Evolutionary conservation across 441 rosid genomes (phyloP), one percentile per base, ranked within the genome.

Genomic region (Adansonia gregorii): DNA sequence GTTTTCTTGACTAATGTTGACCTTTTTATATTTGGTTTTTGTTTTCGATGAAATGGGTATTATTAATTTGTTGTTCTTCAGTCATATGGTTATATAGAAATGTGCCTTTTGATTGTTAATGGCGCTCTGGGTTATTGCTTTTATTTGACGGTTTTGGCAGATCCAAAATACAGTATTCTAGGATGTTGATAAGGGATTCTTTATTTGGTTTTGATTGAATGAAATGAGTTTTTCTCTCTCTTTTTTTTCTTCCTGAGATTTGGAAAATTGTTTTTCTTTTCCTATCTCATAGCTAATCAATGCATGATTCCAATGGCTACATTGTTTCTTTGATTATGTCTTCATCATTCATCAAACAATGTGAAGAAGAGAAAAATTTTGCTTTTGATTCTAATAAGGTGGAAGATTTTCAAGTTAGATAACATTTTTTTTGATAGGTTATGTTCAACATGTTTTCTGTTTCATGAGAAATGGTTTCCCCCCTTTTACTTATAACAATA

Each of bases 81-180:
- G 41, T 76, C 67, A 48, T 75, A 55, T 75, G 71, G 14, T 75
- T 54, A 4, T 73, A 46, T 59, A 59, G 65, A 56, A 66, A 60
- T 73, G 75, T 15, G 61, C 4, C 20, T 24, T 24, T 24, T 27
- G 43, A 12, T 27, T 61, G 17, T 27, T 14, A 31, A 61, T 24
- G 17, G 66, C 17, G 39, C 12, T 61, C 43, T 61, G 20, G 12
- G 48, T 1, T 67, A 51, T 60, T 35, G 8, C 17, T 61, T 74
- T 68, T 77, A 59, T 76, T 9, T 52, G 43, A 3, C 63, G 75
- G 79, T 60, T 77, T 77, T 66, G 55, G 41, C 35, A 56, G 81
- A 85, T 82, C 79, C 74, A 39, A 55, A 56, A 12, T 65, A 20
- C 61, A 48, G 17, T 75, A 43, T 72, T 72, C 56, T 12, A 76